Percentiles rank a stretch among this genome's conserved stretches.
Conservation (phyloP, 2,329 filamentous ascomycete species). For the Penicillium sp. region DNA sequence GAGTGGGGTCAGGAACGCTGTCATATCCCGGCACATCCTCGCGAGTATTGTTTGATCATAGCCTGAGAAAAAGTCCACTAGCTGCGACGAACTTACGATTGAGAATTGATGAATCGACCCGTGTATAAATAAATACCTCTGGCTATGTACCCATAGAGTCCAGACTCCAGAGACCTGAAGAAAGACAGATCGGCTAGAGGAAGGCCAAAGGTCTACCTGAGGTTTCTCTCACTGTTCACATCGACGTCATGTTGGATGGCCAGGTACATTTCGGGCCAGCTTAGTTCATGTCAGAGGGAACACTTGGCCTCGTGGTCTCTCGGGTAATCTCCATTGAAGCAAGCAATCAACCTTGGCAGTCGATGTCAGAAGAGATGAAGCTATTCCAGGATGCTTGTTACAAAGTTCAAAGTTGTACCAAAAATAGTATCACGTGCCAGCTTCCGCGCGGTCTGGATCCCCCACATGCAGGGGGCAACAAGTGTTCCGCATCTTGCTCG, state of each 20-base stretch:
- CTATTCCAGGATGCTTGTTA: background rate
- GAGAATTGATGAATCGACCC: background rate
- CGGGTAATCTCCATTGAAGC: background rate
- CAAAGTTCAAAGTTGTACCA: no score
- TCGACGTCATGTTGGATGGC: background rate
- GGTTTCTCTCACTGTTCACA: background rate
- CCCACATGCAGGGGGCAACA: slow-evolving; percentile 11
- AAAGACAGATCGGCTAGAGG: background rate
- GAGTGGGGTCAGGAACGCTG: no score
- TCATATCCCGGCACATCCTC: no score
- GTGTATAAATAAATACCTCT: no score
- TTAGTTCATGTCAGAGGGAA: background rate
- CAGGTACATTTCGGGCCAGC: background rate
- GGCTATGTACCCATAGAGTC: background rate
- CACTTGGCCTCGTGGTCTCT: background rate
- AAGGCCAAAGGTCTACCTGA: background rate
- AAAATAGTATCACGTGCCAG: slow-evolving; percentile 8
- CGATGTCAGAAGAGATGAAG: background rate
- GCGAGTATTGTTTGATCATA: background rate
- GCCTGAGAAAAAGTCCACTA: no score
- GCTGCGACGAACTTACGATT: background rate
- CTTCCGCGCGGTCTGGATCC: slow-evolving; percentile 8
- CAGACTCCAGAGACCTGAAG: no score
- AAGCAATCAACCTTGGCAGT: no score
- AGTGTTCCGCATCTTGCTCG: slow-evolving; percentile 4